phyloP scores from a whole-genome alignment of 192 early-diverging fungal genomes.

The Podila minutissima region DNA sequence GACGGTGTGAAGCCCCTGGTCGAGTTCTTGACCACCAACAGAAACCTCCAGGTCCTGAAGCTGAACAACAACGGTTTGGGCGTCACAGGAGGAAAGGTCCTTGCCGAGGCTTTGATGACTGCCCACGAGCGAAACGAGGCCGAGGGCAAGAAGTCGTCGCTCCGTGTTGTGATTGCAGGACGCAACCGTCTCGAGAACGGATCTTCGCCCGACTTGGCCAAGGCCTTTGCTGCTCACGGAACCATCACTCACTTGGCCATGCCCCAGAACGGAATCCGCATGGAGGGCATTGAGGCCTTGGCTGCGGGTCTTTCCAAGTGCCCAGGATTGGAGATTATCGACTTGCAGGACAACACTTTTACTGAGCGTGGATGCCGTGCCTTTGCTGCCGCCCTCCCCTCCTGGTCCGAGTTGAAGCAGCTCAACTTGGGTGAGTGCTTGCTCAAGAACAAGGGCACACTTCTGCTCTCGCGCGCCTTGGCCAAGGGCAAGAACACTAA shows the following conservation, averaged over 20 bases:
- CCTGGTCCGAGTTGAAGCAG: constrained; percentile 80
- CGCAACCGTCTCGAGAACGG: constrained; percentile 95
- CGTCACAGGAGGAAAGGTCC: constrained; percentile 85
- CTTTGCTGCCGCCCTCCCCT: constrained; percentile 77
- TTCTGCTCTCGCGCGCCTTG: constrained; percentile 73
- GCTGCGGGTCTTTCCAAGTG: constrained; percentile 74
- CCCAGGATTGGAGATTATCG: constrained; percentile 74
- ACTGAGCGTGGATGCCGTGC: constrained; percentile 82
- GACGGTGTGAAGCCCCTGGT: constrained; percentile 90
- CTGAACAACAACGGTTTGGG: constrained; percentile 99
- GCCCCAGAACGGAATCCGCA: constrained; percentile 98
- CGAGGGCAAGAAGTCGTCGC: constrained; percentile 69
- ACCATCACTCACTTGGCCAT: constrained; percentile 85
- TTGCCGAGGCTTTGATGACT: constrained; percentile 84
- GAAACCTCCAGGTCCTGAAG: constrained; percentile 82
- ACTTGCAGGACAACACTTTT: constrained; percentile 98
- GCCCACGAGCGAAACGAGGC: constrained; percentile 76
- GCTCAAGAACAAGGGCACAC: constrained; percentile 77
- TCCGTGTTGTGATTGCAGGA: constrained; percentile 88
- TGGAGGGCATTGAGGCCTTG: constrained; percentile 88
- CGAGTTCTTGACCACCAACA: constrained; percentile 84
- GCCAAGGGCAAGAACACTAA: constrained; percentile 61
- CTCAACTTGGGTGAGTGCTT: constrained; percentile 95
- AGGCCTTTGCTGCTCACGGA: constrained; percentile 83
- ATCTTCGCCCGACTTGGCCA: constrained; percentile 77